A percentile compares a stretch with the other conserved stretches of the same genome.
These are phyloP conservation scores for Kwoniella europaea DNA, from an alignment of 768 basidiomycete genomes.

Conservation along the genomic window DNA sequence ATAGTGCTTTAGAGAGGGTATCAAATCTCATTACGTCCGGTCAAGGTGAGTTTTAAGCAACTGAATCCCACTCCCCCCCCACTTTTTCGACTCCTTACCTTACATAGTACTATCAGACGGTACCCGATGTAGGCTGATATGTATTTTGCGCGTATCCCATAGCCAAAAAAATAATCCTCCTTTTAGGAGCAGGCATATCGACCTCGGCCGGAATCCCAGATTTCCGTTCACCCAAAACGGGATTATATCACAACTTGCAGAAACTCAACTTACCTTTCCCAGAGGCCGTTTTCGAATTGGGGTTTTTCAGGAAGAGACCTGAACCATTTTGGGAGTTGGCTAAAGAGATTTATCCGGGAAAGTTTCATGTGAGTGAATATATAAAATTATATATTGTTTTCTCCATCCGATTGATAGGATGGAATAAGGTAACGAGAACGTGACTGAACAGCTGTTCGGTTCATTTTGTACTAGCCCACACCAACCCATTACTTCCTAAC, in stretches of 20 bases:
- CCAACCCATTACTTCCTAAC: constrained; percentile 86
- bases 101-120: background rate
- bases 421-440: background rate
- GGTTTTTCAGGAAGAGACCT: constrained; percentile 79
- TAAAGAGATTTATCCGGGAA: constrained; percentile 88
- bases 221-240: constrained; percentile 84
- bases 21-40: constrained; percentile 38
- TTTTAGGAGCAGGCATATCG: constrained; percentile 50
- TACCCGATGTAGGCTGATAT: background rate
- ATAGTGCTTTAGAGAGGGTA: constrained; percentile 12
- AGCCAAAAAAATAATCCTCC: constrained; percentile 51
- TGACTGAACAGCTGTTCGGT: constrained; percentile 43
- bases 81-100: background rate
- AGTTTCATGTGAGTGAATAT: constrained; percentile 52
- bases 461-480: constrained; percentile 67
- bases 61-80: background rate
- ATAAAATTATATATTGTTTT: too few relatives aligned
- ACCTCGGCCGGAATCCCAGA: constrained; percentile 65
- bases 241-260: constrained; percentile 62
- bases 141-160: background rate
- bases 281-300: constrained; percentile 93
- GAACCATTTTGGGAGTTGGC: constrained; percentile 82
- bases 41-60: constrained; percentile 20
- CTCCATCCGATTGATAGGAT: too few relatives aligned
- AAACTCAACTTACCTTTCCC: constrained; percentile 70